Percentiles rank a stretch among this genome's conserved stretches.
These are phyloP conservation scores for Mucor plumbeus DNA, from an alignment of 371 early-diverging fungal species.

Conservation along the genomic window DNA sequence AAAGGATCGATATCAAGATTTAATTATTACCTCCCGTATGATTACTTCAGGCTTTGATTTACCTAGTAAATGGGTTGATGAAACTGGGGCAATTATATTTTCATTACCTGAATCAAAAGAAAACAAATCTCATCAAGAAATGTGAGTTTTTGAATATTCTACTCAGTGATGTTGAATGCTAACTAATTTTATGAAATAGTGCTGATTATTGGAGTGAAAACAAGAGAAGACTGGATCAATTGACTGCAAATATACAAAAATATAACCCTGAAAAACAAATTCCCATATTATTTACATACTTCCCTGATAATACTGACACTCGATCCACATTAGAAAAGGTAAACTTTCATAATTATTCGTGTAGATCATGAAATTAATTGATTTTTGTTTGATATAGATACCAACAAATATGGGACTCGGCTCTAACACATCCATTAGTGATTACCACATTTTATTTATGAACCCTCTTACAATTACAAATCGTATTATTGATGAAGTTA, in stretches of 20 bases:
- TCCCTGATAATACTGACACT: slow-evolving; percentile 25
- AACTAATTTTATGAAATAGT: background rate
- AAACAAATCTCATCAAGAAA: background rate
- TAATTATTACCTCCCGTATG: slow-evolving; percentile 29
- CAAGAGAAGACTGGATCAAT: slow-evolving; percentile 23
- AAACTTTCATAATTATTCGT: background rate
- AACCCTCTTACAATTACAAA: slow-evolving; percentile 29
- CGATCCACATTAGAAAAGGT: slow-evolving; percentile 28
- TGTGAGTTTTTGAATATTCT: slow-evolving; percentile 5
- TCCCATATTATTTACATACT: slow-evolving; percentile 43
- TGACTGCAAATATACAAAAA: slow-evolving; percentile 15
- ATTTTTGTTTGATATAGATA: slow-evolving; percentile 20
- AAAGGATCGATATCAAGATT: slow-evolving; percentile 14
- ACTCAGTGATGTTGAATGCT: background rate
- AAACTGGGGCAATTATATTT: slow-evolving; percentile 41
- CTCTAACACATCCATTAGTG: slow-evolving; percentile 14
- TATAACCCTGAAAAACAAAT: slow-evolving; percentile 26
- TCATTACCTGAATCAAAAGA: slow-evolving; percentile 35
- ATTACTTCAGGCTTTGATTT: slow-evolving; percentile 11
- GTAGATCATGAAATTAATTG: no score
- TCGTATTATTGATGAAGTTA: slow-evolving; percentile 34
- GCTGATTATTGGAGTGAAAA: slow-evolving; percentile 33
- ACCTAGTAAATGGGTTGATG: slow-evolving; percentile 24
- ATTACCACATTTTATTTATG: slow-evolving; percentile 47
- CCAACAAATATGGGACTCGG: slow-evolving; percentile 28